phyloP scores from a whole-genome alignment of 1,284 basidiomycete species.

The Sparassis latifolia region DNA sequence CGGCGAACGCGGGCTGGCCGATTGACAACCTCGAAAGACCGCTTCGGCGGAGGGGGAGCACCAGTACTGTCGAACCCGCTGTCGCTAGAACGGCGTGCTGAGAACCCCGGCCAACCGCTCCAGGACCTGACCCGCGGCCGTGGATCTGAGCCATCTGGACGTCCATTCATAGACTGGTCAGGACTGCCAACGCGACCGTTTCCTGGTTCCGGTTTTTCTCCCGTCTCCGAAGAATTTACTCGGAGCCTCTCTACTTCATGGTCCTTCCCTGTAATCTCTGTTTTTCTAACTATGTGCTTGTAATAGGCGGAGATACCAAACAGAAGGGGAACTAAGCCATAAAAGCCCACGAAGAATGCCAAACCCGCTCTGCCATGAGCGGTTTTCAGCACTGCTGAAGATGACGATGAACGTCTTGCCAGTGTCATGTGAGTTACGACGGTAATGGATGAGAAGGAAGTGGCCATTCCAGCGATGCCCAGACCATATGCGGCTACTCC shows the following conservation, averaged over 20 bases:
- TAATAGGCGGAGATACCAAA: constrained; percentile 28
- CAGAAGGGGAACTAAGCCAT: constrained; percentile 45
- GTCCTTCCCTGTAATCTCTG: constrained; percentile 4
- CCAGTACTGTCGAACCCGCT: constrained; percentile 16
- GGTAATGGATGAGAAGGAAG: constrained; percentile 53
- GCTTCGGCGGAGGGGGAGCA: constrained; percentile 26
- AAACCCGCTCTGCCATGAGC: constrained; percentile 57
- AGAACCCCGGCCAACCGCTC: constrained; percentile 17
- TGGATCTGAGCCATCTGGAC: neutral
- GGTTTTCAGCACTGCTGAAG: constrained; percentile 42
- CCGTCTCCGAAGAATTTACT: constrained; percentile 35
- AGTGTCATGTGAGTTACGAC: constrained; percentile 13
- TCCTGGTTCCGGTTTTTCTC: constrained; percentile 39
- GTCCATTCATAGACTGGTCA: constrained; percentile 8
- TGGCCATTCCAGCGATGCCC: constrained; percentile 54
- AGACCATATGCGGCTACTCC: constrained; percentile 49
- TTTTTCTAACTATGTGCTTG: constrained; percentile 8
- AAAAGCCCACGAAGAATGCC: constrained; percentile 53
- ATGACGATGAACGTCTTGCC: constrained; percentile 25
- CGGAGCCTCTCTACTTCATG: constrained; percentile 16
- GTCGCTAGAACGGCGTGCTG: constrained; percentile 23
- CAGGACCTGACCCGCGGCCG: constrained; percentile 19
- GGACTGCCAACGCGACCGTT: constrained; percentile 23
- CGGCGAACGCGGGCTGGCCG: constrained; percentile 46
- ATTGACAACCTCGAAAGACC: constrained; percentile 68